Percentiles rank a stretch among this genome's conserved stretches.
phyloP scores from a whole-genome alignment of 2,329 filamentous ascomycete genomes.

The Thyridium curvatum region DNA sequence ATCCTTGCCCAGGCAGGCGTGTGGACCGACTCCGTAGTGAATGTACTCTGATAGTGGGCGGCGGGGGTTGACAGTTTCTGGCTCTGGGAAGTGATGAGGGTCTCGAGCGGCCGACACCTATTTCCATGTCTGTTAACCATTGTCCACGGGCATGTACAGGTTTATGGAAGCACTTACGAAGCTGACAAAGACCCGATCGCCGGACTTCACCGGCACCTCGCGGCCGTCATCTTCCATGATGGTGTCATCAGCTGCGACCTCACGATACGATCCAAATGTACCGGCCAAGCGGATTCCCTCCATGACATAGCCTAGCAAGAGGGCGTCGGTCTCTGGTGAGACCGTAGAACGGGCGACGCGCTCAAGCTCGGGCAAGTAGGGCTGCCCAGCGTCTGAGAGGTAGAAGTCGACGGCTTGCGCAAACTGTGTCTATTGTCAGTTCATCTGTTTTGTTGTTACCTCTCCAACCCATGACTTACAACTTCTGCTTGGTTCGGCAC shows the following conservation, averaged over 20 bases:
- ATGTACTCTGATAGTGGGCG: slow-evolving; percentile 61
- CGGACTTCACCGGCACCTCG: slow-evolving; percentile 43
- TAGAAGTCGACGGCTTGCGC: slow-evolving; percentile 70
- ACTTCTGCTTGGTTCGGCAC: slow-evolving; percentile 67
- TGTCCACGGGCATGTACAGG: too few relatives aligned
- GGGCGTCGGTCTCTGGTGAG: slow-evolving; percentile 51
- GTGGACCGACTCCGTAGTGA: slow-evolving; percentile 56
- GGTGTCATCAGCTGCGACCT: slow-evolving; percentile 37
- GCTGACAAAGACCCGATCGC: slow-evolving; percentile 57
- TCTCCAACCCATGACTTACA: slow-evolving; percentile 31
- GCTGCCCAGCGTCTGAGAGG: slow-evolving; percentile 47
- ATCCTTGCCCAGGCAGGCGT: slow-evolving; percentile 56
- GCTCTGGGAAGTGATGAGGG: slow-evolving; percentile 52
- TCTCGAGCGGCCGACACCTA: slow-evolving; percentile 47
- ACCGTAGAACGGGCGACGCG: slow-evolving; percentile 48
- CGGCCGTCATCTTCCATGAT: slow-evolving; percentile 45
- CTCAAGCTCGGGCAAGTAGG: slow-evolving; percentile 55
- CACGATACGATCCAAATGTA: slow-evolving; percentile 54
- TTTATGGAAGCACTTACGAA: slow-evolving; percentile 42
- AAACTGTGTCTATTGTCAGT: slow-evolving; percentile 40
- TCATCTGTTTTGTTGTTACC: too few relatives aligned
- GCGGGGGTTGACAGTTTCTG: slow-evolving; percentile 53
- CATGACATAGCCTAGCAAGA: slow-evolving; percentile 63
- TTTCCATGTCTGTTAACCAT: background rate
- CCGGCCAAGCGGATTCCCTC: slow-evolving; percentile 66